Base-by-base conservation (phyloP, 2,329 filamentous ascomycete genomes). In the Clarireedia paspali region DNA sequence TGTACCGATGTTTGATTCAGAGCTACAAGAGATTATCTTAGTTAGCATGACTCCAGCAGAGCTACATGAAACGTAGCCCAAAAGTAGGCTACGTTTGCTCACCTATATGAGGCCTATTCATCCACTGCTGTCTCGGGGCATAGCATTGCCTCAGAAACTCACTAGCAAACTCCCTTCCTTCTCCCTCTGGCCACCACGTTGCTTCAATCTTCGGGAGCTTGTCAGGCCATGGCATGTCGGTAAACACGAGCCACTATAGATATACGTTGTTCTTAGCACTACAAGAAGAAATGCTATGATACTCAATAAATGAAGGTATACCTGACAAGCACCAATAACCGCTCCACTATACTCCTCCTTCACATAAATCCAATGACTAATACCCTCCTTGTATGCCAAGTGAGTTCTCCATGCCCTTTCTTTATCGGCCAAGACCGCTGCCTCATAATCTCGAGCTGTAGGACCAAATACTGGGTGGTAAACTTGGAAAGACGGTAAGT, bases 131-230 rank as follows among this genome's bases (percentile, higher is more conserved):
- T 10, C 56, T 45, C 15, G 56, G 51, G 6, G 40, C 42, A 50
- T 55, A 55, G n/a, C 20, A 17, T 40, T 57, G 47, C 26, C 34
- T 55, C 9, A 57, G 3, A 23, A 50, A n/a, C 7, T 50, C 36
- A 20, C 20, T 47, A 6, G 42, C 42, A 34, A 55, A n/a, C 51
- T n/a, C 36, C 26, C 47, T 58, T 9, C 52, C 52, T 27, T 55
- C 30, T 30, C 56, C 52, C 26, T 58, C 52, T 2, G 47, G 27
- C 42, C 51, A 58, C 47, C 51, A 58, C 34, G 39, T 47, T 20
- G 52, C 52, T 6, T 47, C 47, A 3, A 58, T 23, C 4, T 36
- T 47, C 2, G 39, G 40, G 30, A 47, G n/a, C 10, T 49, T 47
- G 1, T 55, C 51, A 2, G 51, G 47, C 56, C 56, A 55, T 14